These are phyloP conservation scores for Globisporangium ultimum DNA, from an alignment of 352 stramenopile genomes.

Conservation along the genomic window DNA sequence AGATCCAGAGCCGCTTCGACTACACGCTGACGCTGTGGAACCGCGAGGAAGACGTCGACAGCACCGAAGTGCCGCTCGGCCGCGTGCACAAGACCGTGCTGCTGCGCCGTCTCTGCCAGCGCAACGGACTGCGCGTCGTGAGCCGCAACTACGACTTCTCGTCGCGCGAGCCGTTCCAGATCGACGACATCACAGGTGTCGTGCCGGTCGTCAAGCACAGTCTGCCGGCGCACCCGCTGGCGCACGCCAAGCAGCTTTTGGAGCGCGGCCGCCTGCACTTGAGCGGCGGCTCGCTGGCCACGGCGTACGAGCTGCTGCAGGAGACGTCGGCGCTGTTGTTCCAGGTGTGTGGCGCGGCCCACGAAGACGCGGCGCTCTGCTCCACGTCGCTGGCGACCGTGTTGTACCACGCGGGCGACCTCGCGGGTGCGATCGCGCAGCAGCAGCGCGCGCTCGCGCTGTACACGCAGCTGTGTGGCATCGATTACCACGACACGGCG, in stretches of 20 bases:
- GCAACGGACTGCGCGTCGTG: conserved; percentile 88
- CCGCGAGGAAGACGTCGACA: conserved; percentile 20
- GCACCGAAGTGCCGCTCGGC: conserved; percentile 24
- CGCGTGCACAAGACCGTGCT: conserved; percentile 80
- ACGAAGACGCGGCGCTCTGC: conserved; percentile 92
- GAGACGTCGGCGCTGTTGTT: conserved; percentile 93
- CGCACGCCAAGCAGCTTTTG: conserved; percentile 78
- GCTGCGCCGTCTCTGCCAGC: conserved; percentile 92
- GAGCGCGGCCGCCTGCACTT: conserved; percentile 88
- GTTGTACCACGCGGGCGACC: conserved; percentile 90
- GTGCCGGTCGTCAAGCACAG: conserved; percentile 94
- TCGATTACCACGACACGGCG: conserved; percentile 92
- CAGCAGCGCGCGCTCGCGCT: conserved; percentile 90
- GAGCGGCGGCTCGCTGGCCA: conserved; percentile 63
- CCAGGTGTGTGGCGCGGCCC: conserved; percentile 90
- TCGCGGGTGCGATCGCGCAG: conserved; percentile 84
- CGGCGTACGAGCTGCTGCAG: conserved; percentile 82
- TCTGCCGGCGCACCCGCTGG: conserved; percentile 71
- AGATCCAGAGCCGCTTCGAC: conserved; percentile 76
- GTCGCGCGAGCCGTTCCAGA: conserved; percentile 71
- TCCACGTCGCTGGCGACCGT: conserved; percentile 91
- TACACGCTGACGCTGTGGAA: conserved; percentile 79
- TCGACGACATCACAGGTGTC: conserved; percentile 91
- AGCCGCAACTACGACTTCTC: conserved; percentile 89
- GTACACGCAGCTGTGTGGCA: conserved; percentile 89